Conservation (phyloP, 345 rosid species). For the Populus davidiana region DNA sequence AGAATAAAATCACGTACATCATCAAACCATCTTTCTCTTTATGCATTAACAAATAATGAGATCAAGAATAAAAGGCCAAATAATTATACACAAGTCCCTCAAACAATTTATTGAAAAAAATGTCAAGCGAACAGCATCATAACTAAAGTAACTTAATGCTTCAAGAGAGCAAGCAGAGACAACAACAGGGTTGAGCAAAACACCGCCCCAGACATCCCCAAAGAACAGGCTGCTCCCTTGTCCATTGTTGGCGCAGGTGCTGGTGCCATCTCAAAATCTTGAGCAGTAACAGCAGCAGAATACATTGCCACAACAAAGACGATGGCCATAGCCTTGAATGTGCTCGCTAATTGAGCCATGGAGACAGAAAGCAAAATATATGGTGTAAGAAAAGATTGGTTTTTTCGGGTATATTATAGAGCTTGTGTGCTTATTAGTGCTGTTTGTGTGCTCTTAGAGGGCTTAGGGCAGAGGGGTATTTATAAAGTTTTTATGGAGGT, state of each 20-base stretch:
- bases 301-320: not conserved
- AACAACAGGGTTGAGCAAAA: slow-evolving; percentile 34
- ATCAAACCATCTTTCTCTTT: not conserved
- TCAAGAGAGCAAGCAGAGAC: slow-evolving; percentile 13
- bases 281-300: slow-evolving; percentile 11
- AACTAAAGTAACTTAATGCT: not conserved
- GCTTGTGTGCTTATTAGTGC: no score
- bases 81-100: not conserved
- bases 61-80: not conserved
- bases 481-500: not conserved
- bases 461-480: not conserved
- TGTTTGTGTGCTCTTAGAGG: not conserved
- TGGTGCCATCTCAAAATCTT: slow-evolving; percentile 19
- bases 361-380: no score
- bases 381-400: not conserved
- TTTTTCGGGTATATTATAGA: not conserved
- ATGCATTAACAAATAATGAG: not conserved
- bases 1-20: not conserved
- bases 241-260: slow-evolving; percentile 22
- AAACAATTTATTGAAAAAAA: not conserved
- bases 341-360: not conserved
- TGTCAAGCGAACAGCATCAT: not conserved
- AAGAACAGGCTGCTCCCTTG: slow-evolving; percentile 31
- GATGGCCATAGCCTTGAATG: slow-evolving; percentile 4
- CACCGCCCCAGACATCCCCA: slow-evolving; percentile 27